Percentiles rank a stretch among this genome's conserved stretches.
Evolutionary conservation across 305 asterid species (phyloP).

Genomic region (Fraxinus xanthoxyloides): DNA sequence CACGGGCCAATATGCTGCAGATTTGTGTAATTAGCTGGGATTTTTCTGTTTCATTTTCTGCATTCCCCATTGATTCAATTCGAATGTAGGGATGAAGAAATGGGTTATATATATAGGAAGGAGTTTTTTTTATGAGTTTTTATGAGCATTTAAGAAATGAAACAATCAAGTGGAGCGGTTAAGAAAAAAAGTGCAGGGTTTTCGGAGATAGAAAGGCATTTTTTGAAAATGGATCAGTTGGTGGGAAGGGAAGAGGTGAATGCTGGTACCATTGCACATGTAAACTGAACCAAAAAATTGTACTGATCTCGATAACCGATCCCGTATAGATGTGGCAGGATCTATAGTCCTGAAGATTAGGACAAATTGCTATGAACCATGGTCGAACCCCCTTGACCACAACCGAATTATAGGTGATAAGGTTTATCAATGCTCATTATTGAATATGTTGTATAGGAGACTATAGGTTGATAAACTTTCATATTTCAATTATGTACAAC

Average conservation of each 20-base stretch:
- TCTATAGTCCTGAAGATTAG: not conserved
- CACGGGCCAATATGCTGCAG: constrained; percentile 40
- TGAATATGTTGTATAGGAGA: no score
- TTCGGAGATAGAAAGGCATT: constrained; percentile 23
- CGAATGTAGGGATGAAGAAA: constrained; percentile 26
- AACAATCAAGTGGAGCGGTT: constrained; percentile 51
- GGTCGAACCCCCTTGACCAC: not conserved
- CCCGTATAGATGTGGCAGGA: not conserved
- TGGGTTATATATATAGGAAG: constrained; percentile 10
- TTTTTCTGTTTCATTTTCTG: constrained; percentile 35
- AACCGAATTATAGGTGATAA: not conserved
- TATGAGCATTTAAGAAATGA: constrained; percentile 35
- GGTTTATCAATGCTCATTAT: not conserved
- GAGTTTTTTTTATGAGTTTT: constrained; percentile 19
- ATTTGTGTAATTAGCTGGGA: constrained; percentile 49
- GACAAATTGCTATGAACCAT: not conserved
- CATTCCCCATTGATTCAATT: constrained; percentile 26
- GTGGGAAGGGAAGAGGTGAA: constrained; percentile 10
- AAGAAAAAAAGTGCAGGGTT: constrained; percentile 43
- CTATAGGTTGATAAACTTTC: no score
- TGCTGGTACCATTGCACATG: not conserved
- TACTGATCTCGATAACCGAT: not conserved
- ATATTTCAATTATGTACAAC: not conserved
- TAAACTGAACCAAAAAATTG: not conserved
- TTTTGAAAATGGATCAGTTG: constrained; percentile 36